A percentile compares a stretch with the other conserved stretches of the same genome.
These are phyloP conservation scores for Psidium guajava DNA, from an alignment of 345 rosid genomes.

Conservation along the genomic window DNA sequence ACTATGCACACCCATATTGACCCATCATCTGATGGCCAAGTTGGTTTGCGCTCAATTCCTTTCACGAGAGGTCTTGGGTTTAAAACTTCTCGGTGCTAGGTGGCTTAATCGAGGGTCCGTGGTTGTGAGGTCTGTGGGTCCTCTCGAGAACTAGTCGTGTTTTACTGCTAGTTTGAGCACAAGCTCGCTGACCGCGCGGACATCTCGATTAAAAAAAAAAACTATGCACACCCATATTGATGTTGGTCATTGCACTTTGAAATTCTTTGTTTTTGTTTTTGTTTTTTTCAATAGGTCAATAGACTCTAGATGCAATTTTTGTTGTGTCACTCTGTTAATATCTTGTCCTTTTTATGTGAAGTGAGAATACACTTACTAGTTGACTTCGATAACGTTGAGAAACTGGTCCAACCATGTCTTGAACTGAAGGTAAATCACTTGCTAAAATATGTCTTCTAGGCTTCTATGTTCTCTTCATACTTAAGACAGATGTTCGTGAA, in stretches of 20 bases:
- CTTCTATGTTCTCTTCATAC: neutral
- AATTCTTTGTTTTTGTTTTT: no score
- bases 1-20: neutral
- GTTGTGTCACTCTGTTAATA: neutral
- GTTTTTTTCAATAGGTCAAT: neutral
- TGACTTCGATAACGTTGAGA: neutral
- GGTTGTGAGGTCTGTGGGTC: no score
- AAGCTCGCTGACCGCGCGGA: no score
- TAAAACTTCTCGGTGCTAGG: no score
- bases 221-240: neutral
- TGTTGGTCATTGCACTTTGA: neutral
- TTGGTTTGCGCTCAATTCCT: no score
- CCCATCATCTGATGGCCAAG: no score
- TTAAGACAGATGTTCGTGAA: no score
- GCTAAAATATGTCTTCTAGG: neutral
- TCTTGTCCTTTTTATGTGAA: neutral
- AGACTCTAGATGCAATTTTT: neutral
- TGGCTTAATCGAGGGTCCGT: no score
- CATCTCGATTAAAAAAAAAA: no score
- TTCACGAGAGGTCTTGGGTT: no score
- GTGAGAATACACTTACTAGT: neutral
- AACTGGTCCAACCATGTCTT: neutral
- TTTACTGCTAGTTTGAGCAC: no score
- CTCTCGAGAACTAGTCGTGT: no score
- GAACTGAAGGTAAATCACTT: neutral